Percentiles rank a stretch among this genome's conserved stretches.
These are phyloP conservation scores for Tetracladium maxilliforme DNA, from an alignment of 2,329 filamentous ascomycete species.

Conservation along the genomic window DNA sequence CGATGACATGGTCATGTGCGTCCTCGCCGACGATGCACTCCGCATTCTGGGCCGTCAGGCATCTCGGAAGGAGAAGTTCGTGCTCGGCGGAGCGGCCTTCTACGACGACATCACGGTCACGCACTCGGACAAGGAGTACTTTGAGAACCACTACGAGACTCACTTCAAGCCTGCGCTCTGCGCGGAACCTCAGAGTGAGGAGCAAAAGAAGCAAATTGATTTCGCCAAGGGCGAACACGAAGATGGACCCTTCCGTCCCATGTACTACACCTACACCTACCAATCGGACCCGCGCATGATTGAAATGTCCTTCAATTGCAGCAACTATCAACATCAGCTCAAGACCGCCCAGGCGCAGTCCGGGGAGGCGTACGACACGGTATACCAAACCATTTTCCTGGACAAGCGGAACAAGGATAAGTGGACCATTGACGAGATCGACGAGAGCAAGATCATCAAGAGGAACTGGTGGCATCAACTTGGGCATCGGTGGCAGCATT, in stretches of 20 bases:
- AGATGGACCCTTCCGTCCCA: slow-evolving; percentile 38
- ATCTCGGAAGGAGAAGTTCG: slow-evolving; percentile 43
- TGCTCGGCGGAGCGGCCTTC: slow-evolving; percentile 58
- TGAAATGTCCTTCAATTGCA: slow-evolving; percentile 62
- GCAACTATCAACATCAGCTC: slow-evolving; percentile 63
- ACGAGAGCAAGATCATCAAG: slow-evolving; percentile 42
- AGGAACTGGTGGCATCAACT: slow-evolving; percentile 57
- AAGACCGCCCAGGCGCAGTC: slow-evolving; percentile 15
- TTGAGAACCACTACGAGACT: slow-evolving; percentile 54
- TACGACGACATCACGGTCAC: slow-evolving; percentile 59
- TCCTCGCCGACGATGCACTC: slow-evolving; percentile 48
- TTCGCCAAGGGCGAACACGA: slow-evolving; percentile 29
- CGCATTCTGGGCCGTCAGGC: slow-evolving; percentile 41
- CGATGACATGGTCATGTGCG: slow-evolving; percentile 53
- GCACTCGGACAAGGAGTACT: slow-evolving; percentile 49
- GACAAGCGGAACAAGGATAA: slow-evolving; percentile 39
- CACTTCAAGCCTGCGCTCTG: slow-evolving; percentile 35
- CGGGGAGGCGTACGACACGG: slow-evolving; percentile 31
- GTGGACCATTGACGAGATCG: slow-evolving; percentile 45
- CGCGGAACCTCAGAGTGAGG: slow-evolving; percentile 25
- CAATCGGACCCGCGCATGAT: slow-evolving; percentile 37
- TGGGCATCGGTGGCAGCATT: slow-evolving; percentile 49
- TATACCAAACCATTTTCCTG: slow-evolving; percentile 58
- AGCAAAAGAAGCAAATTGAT: slow-evolving; percentile 21
- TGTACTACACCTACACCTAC: slow-evolving; percentile 53